Evolutionary conservation across 2,329 filamentous ascomycete genomes (phyloP), one percentile per base, ranked within the genome.

Genomic region (Lojkania enalia): DNA sequence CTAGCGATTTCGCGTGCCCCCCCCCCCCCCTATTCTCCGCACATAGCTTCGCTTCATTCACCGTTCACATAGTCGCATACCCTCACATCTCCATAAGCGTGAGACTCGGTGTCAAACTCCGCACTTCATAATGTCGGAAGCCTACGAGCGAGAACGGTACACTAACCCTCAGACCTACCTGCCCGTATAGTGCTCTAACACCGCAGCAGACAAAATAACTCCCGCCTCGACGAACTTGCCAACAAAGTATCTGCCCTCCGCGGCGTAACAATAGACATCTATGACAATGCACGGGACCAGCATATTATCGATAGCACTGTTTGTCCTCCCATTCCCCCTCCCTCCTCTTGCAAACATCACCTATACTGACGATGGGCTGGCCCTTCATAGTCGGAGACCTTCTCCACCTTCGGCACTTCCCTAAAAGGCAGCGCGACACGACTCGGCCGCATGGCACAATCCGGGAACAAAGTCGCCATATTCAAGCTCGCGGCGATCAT

Each of bases 231-330:
- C 63, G 90, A 95, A 69, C 86, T 99, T 27, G 87, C 88, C 13
- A 81, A 84, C 55, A 99, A 99, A 75, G 91, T 97, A 43, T 88
- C 88, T 14, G 90, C 90, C 40, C 82, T 99, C 52, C 90, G 92
- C 64, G 88, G 88, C 71, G 90, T 99, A 39, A 99, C 94, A 31
- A 84, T 97, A 55, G 90, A 99, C 75, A 99, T 99, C 64, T 96
- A 97, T 79, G 91, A 97, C 74, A 90, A 94, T 69, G 94, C 94
- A 38, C 84, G 90, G 46, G 83, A 88, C 60, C 92, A 97, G 61
- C 83, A 87, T 55, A 82, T 95, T 52, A 88, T 99, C 57, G 90
- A 99, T 72, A 85, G 83, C 63, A 92, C 88, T 29, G 89, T 95
- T 79, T 46, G 83, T 74, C 38, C 37, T 42, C 31, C 45, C 20